Conservation (phyloP, 768 basidiomycete species). For the Dictyophora rubrovolvata region DNA sequence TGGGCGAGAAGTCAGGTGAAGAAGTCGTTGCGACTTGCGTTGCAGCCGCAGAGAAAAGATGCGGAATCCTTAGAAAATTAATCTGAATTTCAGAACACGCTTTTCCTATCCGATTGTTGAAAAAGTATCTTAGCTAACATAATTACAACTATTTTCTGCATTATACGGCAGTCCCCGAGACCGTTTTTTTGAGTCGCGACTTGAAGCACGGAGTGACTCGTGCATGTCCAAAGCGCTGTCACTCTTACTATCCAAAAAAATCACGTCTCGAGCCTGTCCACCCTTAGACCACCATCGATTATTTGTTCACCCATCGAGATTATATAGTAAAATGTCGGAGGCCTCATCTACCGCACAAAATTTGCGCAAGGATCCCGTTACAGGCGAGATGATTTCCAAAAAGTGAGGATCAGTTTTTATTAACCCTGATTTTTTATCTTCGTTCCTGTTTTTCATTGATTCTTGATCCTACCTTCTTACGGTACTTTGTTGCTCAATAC, state of each 20-base stretch:
- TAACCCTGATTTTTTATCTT: too few relatives aligned
- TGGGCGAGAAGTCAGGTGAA: slow-evolving; percentile 13
- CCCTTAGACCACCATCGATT: not conserved
- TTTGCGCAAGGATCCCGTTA: slow-evolving; percentile 70
- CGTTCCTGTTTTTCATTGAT: slow-evolving; percentile 8
- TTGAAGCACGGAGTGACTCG: not conserved
- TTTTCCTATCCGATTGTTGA: not conserved
- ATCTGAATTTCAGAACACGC: not conserved
- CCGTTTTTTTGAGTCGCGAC: not conserved
- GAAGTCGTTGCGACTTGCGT: slow-evolving; percentile 6
- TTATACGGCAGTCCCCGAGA: not conserved
- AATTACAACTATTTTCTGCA: not conserved
- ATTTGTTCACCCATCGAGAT: not conserved
- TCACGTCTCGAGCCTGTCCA: not conserved
- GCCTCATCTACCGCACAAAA: not conserved
- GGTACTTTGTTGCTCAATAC: slow-evolving; percentile 13
- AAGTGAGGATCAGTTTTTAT: slow-evolving; percentile 65
- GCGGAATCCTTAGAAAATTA: not conserved
- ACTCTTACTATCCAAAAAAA: not conserved
- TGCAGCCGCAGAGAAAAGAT: slow-evolving; percentile 4
- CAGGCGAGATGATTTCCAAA: slow-evolving; percentile 97
- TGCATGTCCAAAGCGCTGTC: slow-evolving; percentile 5
- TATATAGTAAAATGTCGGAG: slow-evolving; percentile 1
- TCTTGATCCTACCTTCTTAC: slow-evolving; percentile 10
- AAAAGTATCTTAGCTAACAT: not conserved